Evolutionary conservation across 371 early-diverging fungal species (phyloP).

Genomic region (Vairimorpha necatrix): DNA sequence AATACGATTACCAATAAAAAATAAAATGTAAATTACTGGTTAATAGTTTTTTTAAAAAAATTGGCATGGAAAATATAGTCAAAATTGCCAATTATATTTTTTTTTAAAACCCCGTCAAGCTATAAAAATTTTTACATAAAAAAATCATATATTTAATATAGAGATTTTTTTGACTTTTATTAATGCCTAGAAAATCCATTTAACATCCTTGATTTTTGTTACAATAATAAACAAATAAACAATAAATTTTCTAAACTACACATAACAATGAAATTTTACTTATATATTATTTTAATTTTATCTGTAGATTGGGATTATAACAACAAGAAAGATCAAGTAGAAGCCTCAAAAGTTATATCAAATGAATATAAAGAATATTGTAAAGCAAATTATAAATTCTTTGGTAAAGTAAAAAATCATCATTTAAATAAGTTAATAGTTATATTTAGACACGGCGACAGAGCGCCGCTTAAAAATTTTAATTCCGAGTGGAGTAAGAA

Average conservation of each 20-base stretch:
- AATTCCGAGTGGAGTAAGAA: slow-evolving; percentile 35
- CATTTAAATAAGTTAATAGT: slow-evolving; percentile 43
- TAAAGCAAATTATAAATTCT: slow-evolving; percentile 18
- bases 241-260: no score
- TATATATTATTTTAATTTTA: background rate
- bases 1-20: background rate
- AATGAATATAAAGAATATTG: slow-evolving; percentile 14
- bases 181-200: no score
- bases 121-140: no score
- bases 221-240: no score
- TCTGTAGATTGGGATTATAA: slow-evolving; percentile 10
- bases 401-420: slow-evolving; percentile 11
- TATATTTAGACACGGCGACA: slow-evolving; percentile 61
- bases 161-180: no score
- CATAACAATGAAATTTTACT: background rate
- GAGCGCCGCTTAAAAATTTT: slow-evolving; percentile 42
- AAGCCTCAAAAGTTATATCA: background rate
- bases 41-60: background rate
- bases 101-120: no score
- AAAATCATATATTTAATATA: no score
- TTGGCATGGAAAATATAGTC: no score
- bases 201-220: no score
- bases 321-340: background rate
- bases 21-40: background rate
- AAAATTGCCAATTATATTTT: no score